Evolutionary conservation across 1,284 basidiomycete genomes (phyloP).

Genomic region (Heliocybe sulcata): DNA sequence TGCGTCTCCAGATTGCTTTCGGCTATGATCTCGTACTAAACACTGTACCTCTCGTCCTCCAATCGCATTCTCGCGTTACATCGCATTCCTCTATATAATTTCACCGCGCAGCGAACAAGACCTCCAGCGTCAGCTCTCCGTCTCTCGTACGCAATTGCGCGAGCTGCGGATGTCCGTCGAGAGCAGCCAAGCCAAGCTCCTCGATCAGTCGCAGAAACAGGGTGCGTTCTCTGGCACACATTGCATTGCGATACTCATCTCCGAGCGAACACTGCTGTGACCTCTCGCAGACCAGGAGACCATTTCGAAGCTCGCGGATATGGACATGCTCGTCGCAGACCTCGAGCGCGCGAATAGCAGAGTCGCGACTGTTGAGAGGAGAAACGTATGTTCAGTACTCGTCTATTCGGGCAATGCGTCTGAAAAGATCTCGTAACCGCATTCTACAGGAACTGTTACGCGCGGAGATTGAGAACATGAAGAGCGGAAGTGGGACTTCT

Average conservation of each 20-base stretch:
- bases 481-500: conserved; percentile 72
- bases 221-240: conserved; percentile 34
- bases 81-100: neutral
- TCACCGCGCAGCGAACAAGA: conserved; percentile 73
- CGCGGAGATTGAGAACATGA: conserved; percentile 86
- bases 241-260: neutral
- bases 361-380: conserved; percentile 85
- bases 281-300: conserved; percentile 74
- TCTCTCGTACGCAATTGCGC: conserved; percentile 82
- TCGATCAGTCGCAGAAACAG: conserved; percentile 85
- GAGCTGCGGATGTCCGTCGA: conserved; percentile 90
- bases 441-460: conserved; percentile 79
- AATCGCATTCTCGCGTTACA: too few relatives aligned
- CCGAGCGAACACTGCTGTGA: too few relatives aligned
- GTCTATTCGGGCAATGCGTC: neutral
- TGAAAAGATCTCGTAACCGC: neutral
- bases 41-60: too few relatives aligned
- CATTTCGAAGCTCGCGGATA: conserved; percentile 79
- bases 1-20: conserved; percentile 22
- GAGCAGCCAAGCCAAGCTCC: conserved; percentile 82
- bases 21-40: neutral
- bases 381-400: conserved; percentile 57
- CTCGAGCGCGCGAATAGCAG: conserved; percentile 90
- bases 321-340: conserved; percentile 91
- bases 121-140: conserved; percentile 77